Base-by-base conservation (phyloP, 352 stramenopile genomes). In the Phytophthora crassamura region DNA sequence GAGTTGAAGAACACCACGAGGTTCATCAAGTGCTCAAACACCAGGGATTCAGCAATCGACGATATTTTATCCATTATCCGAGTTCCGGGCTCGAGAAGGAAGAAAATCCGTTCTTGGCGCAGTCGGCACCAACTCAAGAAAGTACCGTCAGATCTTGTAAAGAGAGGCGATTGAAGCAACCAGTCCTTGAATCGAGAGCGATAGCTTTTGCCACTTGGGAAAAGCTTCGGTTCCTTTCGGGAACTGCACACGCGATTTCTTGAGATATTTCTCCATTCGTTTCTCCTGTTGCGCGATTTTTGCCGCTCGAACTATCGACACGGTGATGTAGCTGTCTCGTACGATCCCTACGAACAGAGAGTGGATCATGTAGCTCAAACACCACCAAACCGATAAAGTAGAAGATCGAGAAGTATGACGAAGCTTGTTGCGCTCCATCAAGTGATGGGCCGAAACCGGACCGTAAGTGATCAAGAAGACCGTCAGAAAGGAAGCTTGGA, bases 311-410 rank as follows among this genome's bases (percentile, higher is more conserved):
- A 86, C 69, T 14, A 89, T 79, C 10, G 80, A 85, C 6, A 93
- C 81, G 5, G 78, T 61, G 28, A 91, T 88, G 48, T 93, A 95
- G 62, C 82, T 91, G 8, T 78, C 83, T 34, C 87, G 82, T n/a
- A 95, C 84, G 48, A 95, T 91, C 6, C 85, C 85, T 18, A 94
- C 83, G 36, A 94, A 94, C 0, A 95, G 64, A 12, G 85, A 89
- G 2, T 91, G 66, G 38, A 94, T 92, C 82, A 93, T 94, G 66
- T 91, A 94, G 35, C 84, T 93, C 84, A 30, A 95, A 92, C 0
- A 95, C 82, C 42, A 93, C 84, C 4, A 94, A 64, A 7, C 64
- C 84, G 48, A 94, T 83, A 59, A 95, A 95, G 45, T 91, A 94
- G 57, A 91, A 59, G 52, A 95, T 86, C 3, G 78, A 74, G 47